These are phyloP conservation scores for Cryptococcus deneoformans DNA, from an alignment of 1,284 basidiomycete species.

Conservation along the genomic window DNA sequence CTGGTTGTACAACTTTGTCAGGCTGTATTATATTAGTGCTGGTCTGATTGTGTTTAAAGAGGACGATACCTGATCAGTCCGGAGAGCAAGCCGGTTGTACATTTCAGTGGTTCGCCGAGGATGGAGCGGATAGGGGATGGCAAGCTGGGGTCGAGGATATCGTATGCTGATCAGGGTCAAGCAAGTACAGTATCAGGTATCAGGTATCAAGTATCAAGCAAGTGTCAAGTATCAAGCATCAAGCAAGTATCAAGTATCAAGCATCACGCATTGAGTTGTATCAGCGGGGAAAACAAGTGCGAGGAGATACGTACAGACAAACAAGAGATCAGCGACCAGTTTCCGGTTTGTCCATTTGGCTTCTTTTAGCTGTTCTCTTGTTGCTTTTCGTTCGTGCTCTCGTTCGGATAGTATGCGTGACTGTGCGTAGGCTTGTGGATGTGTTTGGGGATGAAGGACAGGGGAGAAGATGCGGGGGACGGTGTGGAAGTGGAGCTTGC, in stretches of 20 bases:
- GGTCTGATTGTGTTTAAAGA: not conserved
- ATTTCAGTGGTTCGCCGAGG: constrained; percentile 42
- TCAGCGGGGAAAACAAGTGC: not conserved
- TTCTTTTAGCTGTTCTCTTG: constrained; percentile 16
- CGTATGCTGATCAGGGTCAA: constrained; percentile 29
- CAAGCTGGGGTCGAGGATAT: constrained; percentile 36
- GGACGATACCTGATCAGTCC: constrained; percentile 36
- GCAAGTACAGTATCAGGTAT: not conserved
- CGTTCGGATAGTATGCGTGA: not conserved
- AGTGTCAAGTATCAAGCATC: not conserved
- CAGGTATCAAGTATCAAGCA: not conserved
- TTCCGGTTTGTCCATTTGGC: constrained; percentile 37
- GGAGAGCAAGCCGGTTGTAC: constrained; percentile 30
- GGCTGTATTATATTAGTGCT: constrained; percentile 4
- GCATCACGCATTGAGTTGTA: not conserved
- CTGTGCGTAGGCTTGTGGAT: too few species aligned
- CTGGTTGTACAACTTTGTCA: constrained; percentile 30
- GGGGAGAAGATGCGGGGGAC: constrained; percentile 18
- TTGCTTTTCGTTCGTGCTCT: not conserved
- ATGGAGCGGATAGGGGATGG: not conserved
- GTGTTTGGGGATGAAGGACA: too few species aligned
- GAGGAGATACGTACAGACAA: constrained; percentile 37
- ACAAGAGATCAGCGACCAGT: constrained; percentile 38
- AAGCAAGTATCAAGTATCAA: not conserved
- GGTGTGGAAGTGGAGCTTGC: constrained; percentile 30